A percentile compares a stretch with the other conserved stretches of the same genome.
Conservation (phyloP, 345 rosid genomes). For the Citrus sp. region DNA sequence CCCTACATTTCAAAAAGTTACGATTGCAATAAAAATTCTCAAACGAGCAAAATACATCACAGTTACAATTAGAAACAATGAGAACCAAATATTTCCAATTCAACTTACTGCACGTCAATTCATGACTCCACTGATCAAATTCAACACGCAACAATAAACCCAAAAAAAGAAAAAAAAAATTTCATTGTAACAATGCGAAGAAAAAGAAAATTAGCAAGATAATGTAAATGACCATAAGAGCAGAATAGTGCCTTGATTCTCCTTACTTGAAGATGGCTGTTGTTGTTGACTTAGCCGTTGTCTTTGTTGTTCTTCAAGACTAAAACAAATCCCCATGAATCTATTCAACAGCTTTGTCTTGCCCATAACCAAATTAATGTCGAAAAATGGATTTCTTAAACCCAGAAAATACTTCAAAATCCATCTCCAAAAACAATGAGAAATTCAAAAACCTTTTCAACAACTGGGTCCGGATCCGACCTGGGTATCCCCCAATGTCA, state of each 20-base stretch:
- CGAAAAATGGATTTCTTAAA: neutral
- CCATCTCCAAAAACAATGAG: neutral
- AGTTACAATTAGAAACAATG: neutral
- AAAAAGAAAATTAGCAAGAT: neutral
- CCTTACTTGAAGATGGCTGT: neutral
- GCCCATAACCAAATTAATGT: neutral
- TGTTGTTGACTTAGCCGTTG: neutral
- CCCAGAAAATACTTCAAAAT: neutral
- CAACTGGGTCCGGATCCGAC: slow-evolving; percentile 9
- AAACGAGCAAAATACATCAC: neutral
- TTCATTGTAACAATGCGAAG: neutral
- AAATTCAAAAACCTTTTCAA: too few species aligned
- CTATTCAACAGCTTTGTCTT: neutral
- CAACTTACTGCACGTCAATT: neutral
- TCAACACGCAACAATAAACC: neutral
- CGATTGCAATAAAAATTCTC: neutral
- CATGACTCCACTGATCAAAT: neutral
- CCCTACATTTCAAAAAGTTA: neutral
- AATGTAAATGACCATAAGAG: neutral
- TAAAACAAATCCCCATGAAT: slow-evolving; percentile 53
- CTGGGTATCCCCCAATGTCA: slow-evolving; percentile 8
- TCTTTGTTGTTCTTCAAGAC: slow-evolving; percentile 23
- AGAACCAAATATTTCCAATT: neutral
- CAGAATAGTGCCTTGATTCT: neutral
- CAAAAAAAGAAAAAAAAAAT: too few species aligned